Conservation (phyloP, 2,329 filamentous ascomycete species). For the Chaetothyriales sp. region DNA sequence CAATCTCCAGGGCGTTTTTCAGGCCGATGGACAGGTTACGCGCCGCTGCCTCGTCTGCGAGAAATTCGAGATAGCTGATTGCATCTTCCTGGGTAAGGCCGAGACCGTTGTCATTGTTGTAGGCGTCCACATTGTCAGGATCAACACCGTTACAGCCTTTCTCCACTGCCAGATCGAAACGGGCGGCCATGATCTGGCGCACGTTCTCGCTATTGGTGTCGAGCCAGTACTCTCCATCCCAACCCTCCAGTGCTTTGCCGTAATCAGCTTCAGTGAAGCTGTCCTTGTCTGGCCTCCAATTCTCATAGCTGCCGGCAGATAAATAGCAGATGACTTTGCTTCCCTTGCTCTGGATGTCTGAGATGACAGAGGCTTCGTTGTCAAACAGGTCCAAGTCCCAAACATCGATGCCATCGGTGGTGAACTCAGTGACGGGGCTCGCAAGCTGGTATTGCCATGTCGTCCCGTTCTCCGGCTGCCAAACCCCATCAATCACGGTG, state of each 20-base stretch:
- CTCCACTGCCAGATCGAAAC: slow-evolving; percentile 42
- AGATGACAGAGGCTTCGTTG: slow-evolving; percentile 33
- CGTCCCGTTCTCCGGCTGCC: slow-evolving; percentile 38
- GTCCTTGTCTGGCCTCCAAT: slow-evolving; percentile 43
- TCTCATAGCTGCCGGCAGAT: slow-evolving; percentile 54
- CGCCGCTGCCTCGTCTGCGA: slow-evolving; percentile 39
- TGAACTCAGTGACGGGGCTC: slow-evolving; percentile 1
- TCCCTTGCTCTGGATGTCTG: slow-evolving; percentile 33
- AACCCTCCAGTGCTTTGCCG: slow-evolving; percentile 45
- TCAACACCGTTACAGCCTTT: slow-evolving; percentile 57
- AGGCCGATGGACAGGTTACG: slow-evolving; percentile 48
- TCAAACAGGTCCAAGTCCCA: slow-evolving; percentile 49
- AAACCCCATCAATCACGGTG: slow-evolving; percentile 23
- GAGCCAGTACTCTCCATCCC: slow-evolving; percentile 54
- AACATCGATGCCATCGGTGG: slow-evolving; percentile 20
- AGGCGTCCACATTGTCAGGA: slow-evolving; percentile 56
- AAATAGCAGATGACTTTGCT: slow-evolving; percentile 62
- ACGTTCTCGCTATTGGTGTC: slow-evolving; percentile 43
- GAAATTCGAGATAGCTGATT: slow-evolving; percentile 44
- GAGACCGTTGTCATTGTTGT: slow-evolving; percentile 49
- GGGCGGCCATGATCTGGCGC: slow-evolving; percentile 46
- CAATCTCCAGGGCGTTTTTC: slow-evolving; percentile 52
- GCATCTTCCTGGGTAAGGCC: slow-evolving; percentile 42
- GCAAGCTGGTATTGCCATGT: slow-evolving; percentile 49
- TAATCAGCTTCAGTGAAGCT: slow-evolving; percentile 42